Evolutionary conservation across 2,329 filamentous ascomycete genomes (phyloP), one percentile per base, ranked within the genome.

Genomic region (Fusarium equiseti): DNA sequence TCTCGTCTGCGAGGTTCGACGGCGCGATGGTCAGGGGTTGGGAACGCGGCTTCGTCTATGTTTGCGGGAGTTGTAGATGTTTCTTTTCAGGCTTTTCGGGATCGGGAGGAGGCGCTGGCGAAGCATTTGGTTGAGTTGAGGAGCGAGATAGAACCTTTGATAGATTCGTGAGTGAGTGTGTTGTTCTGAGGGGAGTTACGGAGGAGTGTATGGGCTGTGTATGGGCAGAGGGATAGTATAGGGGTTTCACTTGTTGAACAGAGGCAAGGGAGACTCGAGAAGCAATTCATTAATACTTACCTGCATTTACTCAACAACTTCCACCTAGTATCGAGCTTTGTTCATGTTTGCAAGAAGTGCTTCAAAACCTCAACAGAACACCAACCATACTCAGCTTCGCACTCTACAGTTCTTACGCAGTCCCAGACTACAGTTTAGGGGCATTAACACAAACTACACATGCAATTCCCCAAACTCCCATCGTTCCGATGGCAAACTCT

Each of bases 1-100:
- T 73, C 70, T 31, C 76, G 79, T 31, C 77, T 83, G 26, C 76
- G 80, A 35, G 68, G 71, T 9, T 76, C 77, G n/a, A 79, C 79
- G 2, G 71, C 31, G 53, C 73, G 50, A 42, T 81, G 64, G 78
- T 78, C 59, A 26, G 67, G 70, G 10, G 64, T 50, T 8, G 62
- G 56, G 2, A 75, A 71, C 20, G 65, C 67, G 22, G 66, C 68
- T 27, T 79, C 78, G 15, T 79, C 78, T 18, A 75, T 79, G 72
- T 80, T 80, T 53, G 73, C 76, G 29, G 74, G 77, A 4, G 78
- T 80, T 3, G 79, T 78, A 2, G 76, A 77, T 53, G 59, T 75
- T 20, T 79, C 77, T 18, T 77, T 74, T 56, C 70, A 75, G 54
- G 75, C 75, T 32, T 63, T 81, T 59, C 77, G 75, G 66, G 74